A percentile compares a stretch with the other conserved stretches of the same genome.
These are phyloP conservation scores for Seiridium unicorne DNA, from an alignment of 2,329 filamentous ascomycete species.

Conservation along the genomic window DNA sequence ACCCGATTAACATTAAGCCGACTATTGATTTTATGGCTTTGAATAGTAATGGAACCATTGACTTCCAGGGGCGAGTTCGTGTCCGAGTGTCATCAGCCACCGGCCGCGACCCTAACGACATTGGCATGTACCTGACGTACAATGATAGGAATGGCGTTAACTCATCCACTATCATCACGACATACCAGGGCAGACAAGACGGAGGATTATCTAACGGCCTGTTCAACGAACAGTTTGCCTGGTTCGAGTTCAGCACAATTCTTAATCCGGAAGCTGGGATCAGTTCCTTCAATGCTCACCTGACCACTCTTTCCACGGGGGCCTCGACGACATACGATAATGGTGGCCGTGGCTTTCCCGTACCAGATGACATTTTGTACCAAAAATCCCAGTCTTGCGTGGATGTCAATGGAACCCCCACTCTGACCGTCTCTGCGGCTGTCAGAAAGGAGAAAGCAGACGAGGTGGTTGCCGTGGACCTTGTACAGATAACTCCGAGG, in stretches of 20 bases:
- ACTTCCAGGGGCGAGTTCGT: constrained; percentile 25
- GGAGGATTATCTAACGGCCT: constrained; percentile 22
- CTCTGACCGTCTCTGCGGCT: constrained; percentile 8
- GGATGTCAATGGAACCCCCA: constrained; percentile 1
- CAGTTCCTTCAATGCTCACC: constrained; percentile 28
- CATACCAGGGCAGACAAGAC: constrained; percentile 4
- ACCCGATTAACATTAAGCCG: constrained; percentile 29
- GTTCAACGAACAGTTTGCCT: constrained; percentile 24
- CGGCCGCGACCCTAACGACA: constrained; percentile 17
- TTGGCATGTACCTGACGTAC: constrained; percentile 18
- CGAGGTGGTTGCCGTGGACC: not conserved
- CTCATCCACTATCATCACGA: constrained; percentile 7
- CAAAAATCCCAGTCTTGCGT: constrained; percentile 24
- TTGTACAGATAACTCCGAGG: not conserved
- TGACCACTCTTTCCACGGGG: constrained; percentile 21
- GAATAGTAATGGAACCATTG: constrained; percentile 20
- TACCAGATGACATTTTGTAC: constrained; percentile 25
- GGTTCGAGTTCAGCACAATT: constrained; percentile 26
- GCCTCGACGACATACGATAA: constrained; percentile 21
- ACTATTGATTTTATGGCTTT: constrained; percentile 25
- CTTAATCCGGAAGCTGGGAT: constrained; percentile 24
- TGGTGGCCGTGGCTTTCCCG: constrained; percentile 24
- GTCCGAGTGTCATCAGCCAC: constrained; percentile 13
- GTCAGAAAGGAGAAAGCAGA: constrained; percentile 1
- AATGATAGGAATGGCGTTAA: constrained; percentile 15